Conservation (phyloP, 768 basidiomycete species). For the Panaeolus cyanescens region DNA sequence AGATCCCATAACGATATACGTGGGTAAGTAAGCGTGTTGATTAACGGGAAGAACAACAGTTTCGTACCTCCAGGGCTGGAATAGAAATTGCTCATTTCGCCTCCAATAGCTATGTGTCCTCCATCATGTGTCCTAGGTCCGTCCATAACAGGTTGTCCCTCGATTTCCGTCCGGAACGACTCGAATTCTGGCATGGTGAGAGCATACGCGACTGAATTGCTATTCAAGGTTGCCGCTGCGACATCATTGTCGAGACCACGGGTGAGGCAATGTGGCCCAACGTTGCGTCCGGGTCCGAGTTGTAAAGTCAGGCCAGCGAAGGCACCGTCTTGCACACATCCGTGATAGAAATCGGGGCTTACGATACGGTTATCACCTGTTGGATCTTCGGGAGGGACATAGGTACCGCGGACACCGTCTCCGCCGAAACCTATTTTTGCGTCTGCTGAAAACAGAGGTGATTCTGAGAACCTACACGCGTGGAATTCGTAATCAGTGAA, state of each 20-base stretch:
- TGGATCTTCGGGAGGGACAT: conserved; percentile 23
- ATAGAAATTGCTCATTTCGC: conserved; percentile 30
- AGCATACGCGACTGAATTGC: conserved; percentile 17
- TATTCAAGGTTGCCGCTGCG: conserved; percentile 14
- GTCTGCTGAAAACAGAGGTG: conserved; percentile 34
- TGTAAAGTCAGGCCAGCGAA: conserved; percentile 30
- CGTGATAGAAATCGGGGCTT: neutral
- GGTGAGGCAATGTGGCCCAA: conserved; percentile 31
- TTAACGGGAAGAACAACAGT: neutral
- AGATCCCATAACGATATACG: conserved; percentile 3
- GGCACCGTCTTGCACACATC: neutral
- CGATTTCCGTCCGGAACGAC: conserved; percentile 31
- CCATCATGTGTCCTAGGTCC: conserved; percentile 32
- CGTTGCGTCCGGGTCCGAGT: conserved; percentile 32
- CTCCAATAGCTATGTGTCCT: conserved; percentile 34
- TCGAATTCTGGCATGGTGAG: conserved; percentile 26
- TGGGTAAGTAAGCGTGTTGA: neutral
- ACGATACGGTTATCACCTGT: conserved; percentile 11
- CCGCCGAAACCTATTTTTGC: conserved; percentile 38
- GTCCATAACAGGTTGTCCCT: conserved; percentile 30
- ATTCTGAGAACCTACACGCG: conserved; percentile 25
- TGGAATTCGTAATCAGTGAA: neutral
- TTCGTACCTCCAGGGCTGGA: conserved; percentile 38
- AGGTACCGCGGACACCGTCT: conserved; percentile 30
- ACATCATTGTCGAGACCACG: conserved; percentile 28